These are phyloP conservation scores for Graphiopsis chlorocephala DNA, from an alignment of 2,329 filamentous ascomycete species.

Conservation along the genomic window DNA sequence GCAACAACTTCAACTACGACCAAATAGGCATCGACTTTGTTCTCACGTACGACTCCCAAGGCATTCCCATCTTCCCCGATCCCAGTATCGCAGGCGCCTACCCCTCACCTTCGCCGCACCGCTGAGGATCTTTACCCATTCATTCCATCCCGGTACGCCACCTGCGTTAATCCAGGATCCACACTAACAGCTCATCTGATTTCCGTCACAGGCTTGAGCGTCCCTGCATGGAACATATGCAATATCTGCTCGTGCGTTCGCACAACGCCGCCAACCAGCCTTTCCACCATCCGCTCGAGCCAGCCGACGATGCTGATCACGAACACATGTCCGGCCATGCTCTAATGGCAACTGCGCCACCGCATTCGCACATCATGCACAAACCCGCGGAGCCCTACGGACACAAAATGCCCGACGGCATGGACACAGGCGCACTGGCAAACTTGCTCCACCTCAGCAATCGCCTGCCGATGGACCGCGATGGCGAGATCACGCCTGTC, in stretches of 20 bases:
- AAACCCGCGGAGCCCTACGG: conserved; percentile 57
- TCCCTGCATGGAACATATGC: conserved; percentile 89
- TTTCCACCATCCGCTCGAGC: conserved; percentile 38
- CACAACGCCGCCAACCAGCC: conserved; percentile 42
- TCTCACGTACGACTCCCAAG: conserved; percentile 68
- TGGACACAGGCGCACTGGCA: conserved; percentile 71
- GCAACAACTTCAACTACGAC: conserved; percentile 64
- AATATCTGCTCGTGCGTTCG: conserved; percentile 66
- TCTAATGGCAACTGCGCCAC: conserved; percentile 88
- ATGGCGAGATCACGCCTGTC: conserved; percentile 89
- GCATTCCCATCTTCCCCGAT: conserved; percentile 27
- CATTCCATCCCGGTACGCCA: conserved; percentile 17
- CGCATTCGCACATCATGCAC: conserved; percentile 59
- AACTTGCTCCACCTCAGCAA: conserved; percentile 83
- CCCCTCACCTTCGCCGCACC: conserved; percentile 59
- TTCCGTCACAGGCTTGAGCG: conserved; percentile 68
- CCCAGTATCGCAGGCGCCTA: conserved; percentile 47
- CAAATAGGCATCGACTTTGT: conserved; percentile 87
- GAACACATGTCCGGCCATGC: conserved; percentile 75
- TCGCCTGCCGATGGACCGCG: conserved; percentile 65
- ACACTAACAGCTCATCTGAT: conserved; percentile 26
- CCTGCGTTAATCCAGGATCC: conserved; percentile 2
- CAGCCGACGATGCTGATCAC: conserved; percentile 52
- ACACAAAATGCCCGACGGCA: conserved; percentile 70
- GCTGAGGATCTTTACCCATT: conserved; percentile 18